Conservation (phyloP, 805 yeast genomes). For the Sungouiozyma intestinalis region DNA sequence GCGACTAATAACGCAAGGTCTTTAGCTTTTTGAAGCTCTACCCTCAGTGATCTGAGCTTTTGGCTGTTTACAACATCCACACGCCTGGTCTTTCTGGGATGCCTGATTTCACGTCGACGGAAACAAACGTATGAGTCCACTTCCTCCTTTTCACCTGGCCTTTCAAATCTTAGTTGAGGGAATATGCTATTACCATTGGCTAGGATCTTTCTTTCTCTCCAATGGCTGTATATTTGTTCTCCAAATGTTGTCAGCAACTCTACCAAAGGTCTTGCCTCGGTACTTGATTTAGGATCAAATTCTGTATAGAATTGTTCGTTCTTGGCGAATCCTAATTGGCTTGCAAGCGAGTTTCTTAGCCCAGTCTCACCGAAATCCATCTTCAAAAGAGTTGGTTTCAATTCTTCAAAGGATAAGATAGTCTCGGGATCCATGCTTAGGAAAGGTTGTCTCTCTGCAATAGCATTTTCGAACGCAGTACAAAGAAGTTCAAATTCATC, state of each 20-base stretch:
- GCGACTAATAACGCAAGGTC: slow-evolving; percentile 60
- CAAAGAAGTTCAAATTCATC: slow-evolving; percentile 78
- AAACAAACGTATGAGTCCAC: slow-evolving; percentile 92
- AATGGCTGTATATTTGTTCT: slow-evolving; percentile 59
- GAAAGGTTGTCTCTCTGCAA: slow-evolving; percentile 80
- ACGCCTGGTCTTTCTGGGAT: slow-evolving; percentile 90
- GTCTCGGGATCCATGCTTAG: slow-evolving; percentile 75
- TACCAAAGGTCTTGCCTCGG: slow-evolving; percentile 35
- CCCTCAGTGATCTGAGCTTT: slow-evolving; percentile 59
- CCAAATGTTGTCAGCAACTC: slow-evolving; percentile 53
- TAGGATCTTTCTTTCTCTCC: slow-evolving; percentile 64
- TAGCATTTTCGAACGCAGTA: slow-evolving; percentile 61
- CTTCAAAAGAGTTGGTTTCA: slow-evolving; percentile 41
- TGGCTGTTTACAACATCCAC: slow-evolving; percentile 88
- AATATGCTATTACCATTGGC: slow-evolving; percentile 60
- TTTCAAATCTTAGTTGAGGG: slow-evolving; percentile 76
- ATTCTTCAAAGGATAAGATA: slow-evolving; percentile 58
- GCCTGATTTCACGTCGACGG: slow-evolving; percentile 90
- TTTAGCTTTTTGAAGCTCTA: slow-evolving; percentile 68
- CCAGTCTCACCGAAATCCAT: slow-evolving; percentile 36
- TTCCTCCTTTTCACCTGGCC: slow-evolving; percentile 81
- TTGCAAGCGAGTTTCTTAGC: slow-evolving; percentile 46
- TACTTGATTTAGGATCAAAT: slow-evolving; percentile 33
- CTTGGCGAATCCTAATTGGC: slow-evolving; percentile 39
- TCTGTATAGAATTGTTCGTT: slow-evolving; percentile 45